phyloP scores from a whole-genome alignment of 2,329 filamentous ascomycete genomes.

The Ophiostoma sp. region DNA sequence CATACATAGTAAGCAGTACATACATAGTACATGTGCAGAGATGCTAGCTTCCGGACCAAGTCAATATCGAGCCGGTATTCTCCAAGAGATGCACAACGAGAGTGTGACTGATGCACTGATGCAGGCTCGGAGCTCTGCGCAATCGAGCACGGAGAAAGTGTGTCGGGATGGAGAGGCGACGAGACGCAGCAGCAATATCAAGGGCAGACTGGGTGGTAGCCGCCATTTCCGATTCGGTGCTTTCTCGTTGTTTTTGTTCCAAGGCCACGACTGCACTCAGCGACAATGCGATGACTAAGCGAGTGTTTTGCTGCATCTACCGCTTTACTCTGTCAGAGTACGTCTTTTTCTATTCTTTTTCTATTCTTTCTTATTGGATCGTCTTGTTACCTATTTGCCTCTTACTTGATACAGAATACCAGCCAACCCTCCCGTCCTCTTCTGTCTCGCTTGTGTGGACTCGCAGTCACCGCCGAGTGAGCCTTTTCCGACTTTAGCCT shows the following conservation, averaged over 20 bases:
- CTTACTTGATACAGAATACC: neutral
- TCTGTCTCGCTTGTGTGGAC: conserved; percentile 4
- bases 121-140: conserved; percentile 8
- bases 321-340: neutral
- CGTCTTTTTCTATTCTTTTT: neutral
- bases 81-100: neutral
- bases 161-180: neutral
- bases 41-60: neutral
- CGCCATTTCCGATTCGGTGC: neutral
- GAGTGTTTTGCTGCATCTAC: neutral
- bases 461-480: neutral
- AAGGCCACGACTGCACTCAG: no score
- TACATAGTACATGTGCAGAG: no score
- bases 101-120: neutral
- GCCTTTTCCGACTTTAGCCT: neutral
- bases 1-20: no score
- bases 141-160: neutral
- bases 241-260: neutral
- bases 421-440: neutral
- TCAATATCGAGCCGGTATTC: neutral
- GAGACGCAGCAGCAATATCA: neutral
- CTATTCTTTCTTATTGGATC: no score
- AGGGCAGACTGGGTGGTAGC: neutral
- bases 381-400: no score
- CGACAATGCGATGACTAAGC: neutral